Evolutionary conservation across 768 basidiomycete genomes (phyloP).

Genomic region (Auricularia auricula-judae): DNA sequence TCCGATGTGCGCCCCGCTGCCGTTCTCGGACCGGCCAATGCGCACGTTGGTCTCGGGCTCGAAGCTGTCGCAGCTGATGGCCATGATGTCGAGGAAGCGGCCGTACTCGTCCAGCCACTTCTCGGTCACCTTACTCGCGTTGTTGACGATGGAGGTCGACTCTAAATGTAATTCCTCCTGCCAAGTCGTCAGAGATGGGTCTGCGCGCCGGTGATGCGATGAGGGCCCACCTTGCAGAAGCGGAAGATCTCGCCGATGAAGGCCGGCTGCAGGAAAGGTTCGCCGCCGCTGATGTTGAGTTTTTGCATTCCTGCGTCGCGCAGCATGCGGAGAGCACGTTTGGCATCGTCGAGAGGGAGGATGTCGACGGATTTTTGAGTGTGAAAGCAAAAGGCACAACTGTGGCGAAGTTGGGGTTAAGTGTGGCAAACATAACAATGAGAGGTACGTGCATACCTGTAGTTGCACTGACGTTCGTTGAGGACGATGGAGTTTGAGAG

Average conservation of each 20-base stretch:
- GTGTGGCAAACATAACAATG: neutral
- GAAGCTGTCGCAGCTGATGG: constrained; percentile 32
- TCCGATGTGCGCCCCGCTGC: constrained; percentile 20
- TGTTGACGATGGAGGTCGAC: constrained; percentile 24
- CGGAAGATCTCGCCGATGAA: constrained; percentile 29
- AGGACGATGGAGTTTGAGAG: neutral
- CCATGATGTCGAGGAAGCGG: constrained; percentile 29
- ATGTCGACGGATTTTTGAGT: constrained; percentile 25
- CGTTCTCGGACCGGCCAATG: constrained; percentile 24
- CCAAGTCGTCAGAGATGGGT: no score
- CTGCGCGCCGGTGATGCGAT: no score
- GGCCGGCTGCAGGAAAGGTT: constrained; percentile 26
- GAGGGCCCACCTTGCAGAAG: constrained; percentile 17
- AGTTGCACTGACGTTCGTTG: neutral
- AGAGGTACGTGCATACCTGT: neutral
- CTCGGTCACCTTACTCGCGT: constrained; percentile 31
- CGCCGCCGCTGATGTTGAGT: constrained; percentile 27
- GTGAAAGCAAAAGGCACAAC: constrained; percentile 31
- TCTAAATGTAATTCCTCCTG: constrained; percentile 23
- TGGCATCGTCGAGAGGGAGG: constrained; percentile 25
- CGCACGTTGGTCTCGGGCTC: constrained; percentile 24
- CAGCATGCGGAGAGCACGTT: constrained; percentile 22
- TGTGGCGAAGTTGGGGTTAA: neutral
- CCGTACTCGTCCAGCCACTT: constrained; percentile 30
- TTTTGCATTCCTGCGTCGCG: constrained; percentile 24